Evolutionary conservation across 202 grass and related monocot species (phyloP).

Genomic region (Carex arenaria): DNA sequence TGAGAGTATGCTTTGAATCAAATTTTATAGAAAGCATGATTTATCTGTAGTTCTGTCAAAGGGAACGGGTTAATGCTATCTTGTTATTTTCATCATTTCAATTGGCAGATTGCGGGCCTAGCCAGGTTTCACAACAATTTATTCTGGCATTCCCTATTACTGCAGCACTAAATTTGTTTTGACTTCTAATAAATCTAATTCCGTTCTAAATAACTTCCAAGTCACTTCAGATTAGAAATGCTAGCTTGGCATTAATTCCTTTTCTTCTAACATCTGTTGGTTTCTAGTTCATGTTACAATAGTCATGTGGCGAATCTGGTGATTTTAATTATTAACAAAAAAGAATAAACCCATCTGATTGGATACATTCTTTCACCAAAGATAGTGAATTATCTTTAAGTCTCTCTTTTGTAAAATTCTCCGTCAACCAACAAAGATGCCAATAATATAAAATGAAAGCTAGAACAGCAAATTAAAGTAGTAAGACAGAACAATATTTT

Average conservation of each 20-base stretch:
- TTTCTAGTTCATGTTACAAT: background rate
- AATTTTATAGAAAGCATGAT: background rate
- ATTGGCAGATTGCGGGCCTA: background rate
- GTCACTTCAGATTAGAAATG: background rate
- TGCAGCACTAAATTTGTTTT: background rate
- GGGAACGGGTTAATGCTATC: background rate
- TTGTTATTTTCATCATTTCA: background rate
- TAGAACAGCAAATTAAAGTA: too few species aligned
- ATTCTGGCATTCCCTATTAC: background rate
- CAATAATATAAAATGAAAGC: too few species aligned
- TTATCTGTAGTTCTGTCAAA: background rate
- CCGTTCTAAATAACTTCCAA: background rate
- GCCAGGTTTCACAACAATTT: background rate
- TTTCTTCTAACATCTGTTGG: background rate
- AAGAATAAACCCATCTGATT: too few species aligned
- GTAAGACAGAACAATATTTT: too few species aligned
- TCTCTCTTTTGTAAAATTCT: too few species aligned
- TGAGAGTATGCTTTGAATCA: background rate
- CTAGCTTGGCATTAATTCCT: too few species aligned
- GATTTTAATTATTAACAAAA: background rate
- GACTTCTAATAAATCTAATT: too few species aligned
- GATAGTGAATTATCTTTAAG: too few species aligned
- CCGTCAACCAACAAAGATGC: too few species aligned
- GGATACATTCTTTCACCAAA: too few species aligned
- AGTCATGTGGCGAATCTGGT: background rate